Evolutionary conservation across 768 basidiomycete species (phyloP).

Genomic region (Trametes cubensis): DNA sequence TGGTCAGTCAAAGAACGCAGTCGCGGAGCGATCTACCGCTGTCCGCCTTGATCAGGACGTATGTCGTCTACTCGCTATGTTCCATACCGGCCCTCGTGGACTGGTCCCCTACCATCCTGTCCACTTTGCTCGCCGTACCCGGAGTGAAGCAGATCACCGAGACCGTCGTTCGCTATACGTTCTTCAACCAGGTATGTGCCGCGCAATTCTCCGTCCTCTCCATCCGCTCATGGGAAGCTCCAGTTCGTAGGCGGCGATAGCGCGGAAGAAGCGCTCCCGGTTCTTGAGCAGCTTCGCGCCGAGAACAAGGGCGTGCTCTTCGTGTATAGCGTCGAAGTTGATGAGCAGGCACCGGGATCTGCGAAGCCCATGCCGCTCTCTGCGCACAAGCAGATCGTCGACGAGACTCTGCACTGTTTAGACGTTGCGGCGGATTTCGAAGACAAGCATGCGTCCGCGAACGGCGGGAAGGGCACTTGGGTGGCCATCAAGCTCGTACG

Average conservation of each 20-base stretch:
- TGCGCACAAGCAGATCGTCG: slow-evolving; percentile 63
- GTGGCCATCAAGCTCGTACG: slow-evolving; percentile 84
- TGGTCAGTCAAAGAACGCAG: background rate
- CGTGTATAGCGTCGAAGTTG: slow-evolving; percentile 88
- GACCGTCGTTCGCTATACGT: slow-evolving; percentile 72
- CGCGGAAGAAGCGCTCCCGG: slow-evolving; percentile 64
- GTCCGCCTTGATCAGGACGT: slow-evolving; percentile 61
- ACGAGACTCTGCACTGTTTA: slow-evolving; percentile 77
- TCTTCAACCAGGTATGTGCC: slow-evolving; percentile 74
- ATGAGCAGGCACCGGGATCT: slow-evolving; percentile 53
- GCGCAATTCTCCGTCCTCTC: background rate
- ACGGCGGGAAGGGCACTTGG: slow-evolving; percentile 64
- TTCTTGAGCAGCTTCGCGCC: slow-evolving; percentile 63
- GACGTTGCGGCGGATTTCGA: slow-evolving; percentile 85
- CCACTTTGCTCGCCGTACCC: slow-evolving; percentile 59
- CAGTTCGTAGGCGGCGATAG: slow-evolving; percentile 92
- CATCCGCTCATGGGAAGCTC: background rate
- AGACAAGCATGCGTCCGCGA: slow-evolving; percentile 37
- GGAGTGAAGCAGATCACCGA: slow-evolving; percentile 65
- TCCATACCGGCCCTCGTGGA: slow-evolving; percentile 80
- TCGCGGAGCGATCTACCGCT: slow-evolving; percentile 23
- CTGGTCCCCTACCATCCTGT: slow-evolving; percentile 66
- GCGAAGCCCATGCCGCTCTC: slow-evolving; percentile 34
- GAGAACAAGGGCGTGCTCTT: slow-evolving; percentile 78
- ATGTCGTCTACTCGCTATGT: slow-evolving; percentile 80